Evolutionary conservation across 306 rosid genomes (phyloP).

Genomic region (Vigna reflexopilosa): DNA sequence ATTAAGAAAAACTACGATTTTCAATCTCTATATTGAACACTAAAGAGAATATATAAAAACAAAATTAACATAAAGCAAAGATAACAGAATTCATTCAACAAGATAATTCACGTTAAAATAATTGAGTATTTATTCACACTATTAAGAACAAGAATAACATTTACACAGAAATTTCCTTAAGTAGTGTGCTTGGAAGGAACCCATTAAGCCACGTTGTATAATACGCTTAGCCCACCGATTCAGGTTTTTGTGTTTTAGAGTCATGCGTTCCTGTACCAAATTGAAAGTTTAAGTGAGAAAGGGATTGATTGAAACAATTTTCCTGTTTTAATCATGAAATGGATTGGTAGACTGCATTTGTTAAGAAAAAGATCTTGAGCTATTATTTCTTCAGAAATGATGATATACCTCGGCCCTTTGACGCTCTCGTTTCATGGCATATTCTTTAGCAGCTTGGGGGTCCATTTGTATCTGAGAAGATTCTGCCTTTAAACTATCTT

Average conservation of each 20-base stretch:
- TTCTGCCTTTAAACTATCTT: slow-evolving; percentile 70
- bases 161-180: slow-evolving; percentile 17
- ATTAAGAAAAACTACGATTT: slow-evolving; percentile 22
- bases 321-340: neutral
- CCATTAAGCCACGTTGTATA: slow-evolving; percentile 65
- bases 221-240: slow-evolving; percentile 78
- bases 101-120: neutral
- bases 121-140: neutral
- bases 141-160: slow-evolving; percentile 23
- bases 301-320: slow-evolving; percentile 23
- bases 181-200: neutral
- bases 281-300: slow-evolving; percentile 26
- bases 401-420: slow-evolving; percentile 78
- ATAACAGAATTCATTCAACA: neutral
- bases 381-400: slow-evolving; percentile 7
- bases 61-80: slow-evolving; percentile 1
- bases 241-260: slow-evolving; percentile 74
- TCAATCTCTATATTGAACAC: slow-evolving; percentile 30
- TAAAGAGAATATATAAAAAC: neutral
- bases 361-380: neutral
- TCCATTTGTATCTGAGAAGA: slow-evolving; percentile 62
- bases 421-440: slow-evolving; percentile 78
- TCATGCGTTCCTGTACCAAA: slow-evolving; percentile 82
- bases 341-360: neutral
- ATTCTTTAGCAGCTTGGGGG: slow-evolving; percentile 84